These are phyloP conservation scores for Fusarium verticillioides DNA, from an alignment of 2,329 filamentous ascomycete genomes.

Conservation along the genomic window DNA sequence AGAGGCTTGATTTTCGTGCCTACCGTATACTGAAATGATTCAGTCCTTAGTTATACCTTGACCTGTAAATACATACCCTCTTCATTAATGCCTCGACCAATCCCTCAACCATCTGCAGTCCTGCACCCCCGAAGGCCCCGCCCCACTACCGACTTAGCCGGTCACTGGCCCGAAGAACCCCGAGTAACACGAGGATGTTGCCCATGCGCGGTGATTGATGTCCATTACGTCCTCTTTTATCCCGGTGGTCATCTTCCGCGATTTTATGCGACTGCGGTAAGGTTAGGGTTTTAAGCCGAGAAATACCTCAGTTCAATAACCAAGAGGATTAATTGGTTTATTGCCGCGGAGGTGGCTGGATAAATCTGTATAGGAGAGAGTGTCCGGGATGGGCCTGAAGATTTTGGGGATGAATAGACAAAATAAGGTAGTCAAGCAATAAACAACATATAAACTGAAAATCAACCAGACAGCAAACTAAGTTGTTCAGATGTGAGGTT, in stretches of 20 bases:
- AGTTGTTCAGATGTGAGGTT: background rate
- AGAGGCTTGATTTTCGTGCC: background rate
- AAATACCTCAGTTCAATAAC: slow-evolving; percentile 21
- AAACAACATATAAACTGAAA: background rate
- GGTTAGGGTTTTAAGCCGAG: slow-evolving; percentile 9
- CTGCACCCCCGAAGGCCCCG: background rate
- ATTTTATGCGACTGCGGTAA: slow-evolving; percentile 14
- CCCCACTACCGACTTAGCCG: slow-evolving; percentile 37
- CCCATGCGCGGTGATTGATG: slow-evolving; percentile 42
- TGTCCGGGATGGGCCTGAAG: background rate
- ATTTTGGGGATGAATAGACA: background rate
- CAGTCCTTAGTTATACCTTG: background rate
- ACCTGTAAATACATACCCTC: background rate
- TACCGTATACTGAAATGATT: too few species aligned
- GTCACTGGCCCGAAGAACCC: slow-evolving; percentile 30
- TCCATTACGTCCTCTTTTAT: slow-evolving; percentile 34
- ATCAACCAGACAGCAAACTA: background rate
- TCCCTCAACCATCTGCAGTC: background rate
- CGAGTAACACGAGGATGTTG: background rate
- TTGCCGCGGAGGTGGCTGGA: background rate
- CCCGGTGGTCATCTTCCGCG: slow-evolving; percentile 37
- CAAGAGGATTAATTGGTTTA: slow-evolving; percentile 8
- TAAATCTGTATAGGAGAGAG: background rate
- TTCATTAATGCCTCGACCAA: slow-evolving; percentile 5
- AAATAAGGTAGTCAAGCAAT: background rate